phyloP scores from a whole-genome alignment of 2,329 filamentous ascomycete genomes.

The Pyricularia sp. region DNA sequence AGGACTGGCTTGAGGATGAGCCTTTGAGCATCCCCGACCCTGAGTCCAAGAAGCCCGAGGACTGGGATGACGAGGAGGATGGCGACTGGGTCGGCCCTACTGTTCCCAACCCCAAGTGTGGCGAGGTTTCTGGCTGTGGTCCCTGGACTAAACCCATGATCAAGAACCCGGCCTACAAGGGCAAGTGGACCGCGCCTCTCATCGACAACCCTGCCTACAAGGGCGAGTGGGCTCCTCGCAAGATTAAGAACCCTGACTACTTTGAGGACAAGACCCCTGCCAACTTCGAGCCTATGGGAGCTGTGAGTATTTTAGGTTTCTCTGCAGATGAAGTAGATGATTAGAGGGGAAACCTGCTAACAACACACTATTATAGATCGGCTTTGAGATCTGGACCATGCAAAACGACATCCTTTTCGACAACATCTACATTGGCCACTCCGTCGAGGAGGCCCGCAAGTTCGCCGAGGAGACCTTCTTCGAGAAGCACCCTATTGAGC shows the following conservation, averaged over 20 bases:
- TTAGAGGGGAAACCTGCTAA: conserved; percentile 4
- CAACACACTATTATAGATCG: conserved; percentile 47
- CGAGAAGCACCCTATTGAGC: conserved; percentile 74
- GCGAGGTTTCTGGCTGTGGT: conserved; percentile 85
- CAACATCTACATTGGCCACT: conserved; percentile 99
- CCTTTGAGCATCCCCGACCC: conserved; percentile 74
- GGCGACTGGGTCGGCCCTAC: conserved; percentile 90
- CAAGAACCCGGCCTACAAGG: conserved; percentile 95
- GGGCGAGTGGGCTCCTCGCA: conserved; percentile 83
- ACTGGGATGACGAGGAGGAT: conserved; percentile 99
- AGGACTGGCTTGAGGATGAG: conserved; percentile 93
- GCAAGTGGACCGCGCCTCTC: conserved; percentile 87
- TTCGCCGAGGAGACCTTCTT: conserved; percentile 82
- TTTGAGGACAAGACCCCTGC: conserved; percentile 94
- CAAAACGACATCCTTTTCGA: conserved; percentile 97
- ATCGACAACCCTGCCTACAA: conserved; percentile 99
- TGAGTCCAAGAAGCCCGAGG: conserved; percentile 92
- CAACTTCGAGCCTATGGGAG: conserved; percentile 96
- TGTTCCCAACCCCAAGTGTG: conserved; percentile 91
- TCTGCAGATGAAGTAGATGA: not conserved
- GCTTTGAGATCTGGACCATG: conserved; percentile 99
- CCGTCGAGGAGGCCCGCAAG: conserved; percentile 79
- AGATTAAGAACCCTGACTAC: conserved; percentile 94
- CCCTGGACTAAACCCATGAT: conserved; percentile 84
- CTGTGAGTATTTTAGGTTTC: conserved; percentile 46